These are phyloP conservation scores for Kazachstania kunashirensis DNA, from an alignment of 805 yeast species.

Conservation along the genomic window DNA sequence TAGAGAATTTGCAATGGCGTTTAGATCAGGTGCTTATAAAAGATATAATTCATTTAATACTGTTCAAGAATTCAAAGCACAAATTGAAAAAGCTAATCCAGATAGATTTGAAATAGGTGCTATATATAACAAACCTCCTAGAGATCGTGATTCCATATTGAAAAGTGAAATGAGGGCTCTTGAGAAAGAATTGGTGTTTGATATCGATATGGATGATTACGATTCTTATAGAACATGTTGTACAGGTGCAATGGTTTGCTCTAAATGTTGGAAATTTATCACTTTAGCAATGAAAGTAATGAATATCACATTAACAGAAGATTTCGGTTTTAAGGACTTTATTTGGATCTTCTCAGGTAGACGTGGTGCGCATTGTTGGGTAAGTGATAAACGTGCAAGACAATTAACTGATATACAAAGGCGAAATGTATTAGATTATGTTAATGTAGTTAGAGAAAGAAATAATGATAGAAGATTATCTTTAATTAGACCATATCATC, in stretches of 20 bases:
- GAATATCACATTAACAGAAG: conserved; percentile 63
- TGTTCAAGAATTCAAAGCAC: conserved; percentile 65
- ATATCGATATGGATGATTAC: conserved; percentile 96
- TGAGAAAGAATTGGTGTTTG: conserved; percentile 83
- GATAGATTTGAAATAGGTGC: conserved; percentile 94
- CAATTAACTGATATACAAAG: conserved; percentile 61
- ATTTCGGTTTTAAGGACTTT: conserved; percentile 79
- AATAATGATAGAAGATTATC: conserved; percentile 38
- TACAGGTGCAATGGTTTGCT: conserved; percentile 71
- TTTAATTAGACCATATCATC: conserved; percentile 77
- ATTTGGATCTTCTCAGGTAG: conserved; percentile 97
- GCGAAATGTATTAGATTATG: conserved; percentile 70
- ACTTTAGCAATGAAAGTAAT: conserved; percentile 72
- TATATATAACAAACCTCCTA: conserved; percentile 79
- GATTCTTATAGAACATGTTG: conserved; percentile 93
- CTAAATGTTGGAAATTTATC: conserved; percentile 88
- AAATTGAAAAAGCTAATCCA: conserved; percentile 67
- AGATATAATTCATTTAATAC: conserved; percentile 72
- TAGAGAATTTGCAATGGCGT: conserved; percentile 91
- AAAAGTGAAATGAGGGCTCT: conserved; percentile 71
- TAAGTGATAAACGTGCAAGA: conserved; percentile 79
- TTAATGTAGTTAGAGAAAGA: conserved; percentile 60
- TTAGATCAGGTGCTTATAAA: conserved; percentile 77
- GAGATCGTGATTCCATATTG: conserved; percentile 66
- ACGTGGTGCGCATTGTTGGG: conserved; percentile 99